These are phyloP conservation scores for Metschnikowia continentalis DNA, from an alignment of 805 yeast species.

Conservation along the genomic window DNA sequence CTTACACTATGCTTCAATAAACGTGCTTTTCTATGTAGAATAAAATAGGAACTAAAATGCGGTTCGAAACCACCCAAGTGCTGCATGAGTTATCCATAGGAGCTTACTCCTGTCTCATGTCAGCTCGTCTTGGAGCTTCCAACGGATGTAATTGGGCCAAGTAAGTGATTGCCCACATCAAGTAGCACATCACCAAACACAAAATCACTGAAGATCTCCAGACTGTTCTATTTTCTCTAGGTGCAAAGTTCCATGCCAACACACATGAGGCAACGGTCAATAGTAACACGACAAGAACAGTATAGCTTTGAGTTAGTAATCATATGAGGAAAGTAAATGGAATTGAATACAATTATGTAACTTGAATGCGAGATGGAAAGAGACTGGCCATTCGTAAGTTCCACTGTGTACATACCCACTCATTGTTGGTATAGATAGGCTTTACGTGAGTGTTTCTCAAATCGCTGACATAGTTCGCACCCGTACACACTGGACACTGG, in stretches of 20 bases:
- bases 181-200: constrained; percentile 69
- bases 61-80: neutral
- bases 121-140: constrained; percentile 86
- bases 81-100: neutral
- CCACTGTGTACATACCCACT: constrained; percentile 16
- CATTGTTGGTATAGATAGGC: constrained; percentile 9
- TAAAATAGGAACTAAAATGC: constrained; percentile 2
- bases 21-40: neutral
- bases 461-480: constrained; percentile 7
- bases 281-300: constrained; percentile 62
- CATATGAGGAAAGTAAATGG: neutral
- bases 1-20: neutral
- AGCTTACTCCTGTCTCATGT: constrained; percentile 72
- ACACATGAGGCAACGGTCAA: constrained; percentile 55
- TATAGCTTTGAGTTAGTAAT: constrained; percentile 44
- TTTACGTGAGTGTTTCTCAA: neutral
- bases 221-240: constrained; percentile 60
- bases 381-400: neutral
- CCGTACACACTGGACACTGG: constrained; percentile 5
- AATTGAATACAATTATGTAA: neutral
- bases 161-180: constrained; percentile 93
- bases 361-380: neutral
- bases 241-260: constrained; percentile 82
- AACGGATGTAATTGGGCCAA: constrained; percentile 85
- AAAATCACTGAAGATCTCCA: constrained; percentile 51